Percentiles rank a stretch among this genome's conserved stretches.
phyloP scores from a whole-genome alignment of 1,284 basidiomycete genomes.

The Marasmius tenuissimus region DNA sequence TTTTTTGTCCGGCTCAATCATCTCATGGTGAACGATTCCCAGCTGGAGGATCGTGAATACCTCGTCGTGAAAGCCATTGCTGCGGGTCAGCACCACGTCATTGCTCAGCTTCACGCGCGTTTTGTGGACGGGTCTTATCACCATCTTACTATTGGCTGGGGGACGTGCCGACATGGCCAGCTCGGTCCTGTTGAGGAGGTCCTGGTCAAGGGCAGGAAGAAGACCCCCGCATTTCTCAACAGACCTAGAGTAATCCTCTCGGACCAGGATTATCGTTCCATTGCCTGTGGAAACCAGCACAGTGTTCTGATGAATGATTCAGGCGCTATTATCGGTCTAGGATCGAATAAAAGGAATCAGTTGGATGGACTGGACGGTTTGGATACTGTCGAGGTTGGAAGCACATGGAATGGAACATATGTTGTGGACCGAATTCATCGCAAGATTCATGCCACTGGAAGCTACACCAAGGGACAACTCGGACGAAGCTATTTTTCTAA shows the following conservation, averaged over 20 bases:
- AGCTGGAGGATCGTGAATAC: constrained; percentile 13
- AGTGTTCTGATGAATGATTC: constrained; percentile 55
- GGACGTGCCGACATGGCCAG: constrained; percentile 79
- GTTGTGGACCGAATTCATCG: constrained; percentile 29
- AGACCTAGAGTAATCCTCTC: constrained; percentile 34
- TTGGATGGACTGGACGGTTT: constrained; percentile 41
- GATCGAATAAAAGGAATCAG: constrained; percentile 74
- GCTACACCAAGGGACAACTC: constrained; percentile 71
- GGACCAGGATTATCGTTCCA: constrained; percentile 20
- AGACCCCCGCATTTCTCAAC: constrained; percentile 29
- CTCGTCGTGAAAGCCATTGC: constrained; percentile 43
- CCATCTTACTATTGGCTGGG: constrained; percentile 73
- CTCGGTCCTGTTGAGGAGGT: constrained; percentile 42
- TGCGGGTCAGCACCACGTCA: constrained; percentile 73
- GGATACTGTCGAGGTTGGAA: constrained; percentile 42
- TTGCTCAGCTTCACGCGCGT: constrained; percentile 41
- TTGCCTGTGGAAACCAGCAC: constrained; percentile 72
- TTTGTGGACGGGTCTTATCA: constrained; percentile 22
- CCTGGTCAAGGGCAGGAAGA: constrained; percentile 14
- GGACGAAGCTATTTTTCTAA: constrained; percentile 34
- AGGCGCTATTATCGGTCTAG: constrained; percentile 51
- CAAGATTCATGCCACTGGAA: constrained; percentile 57
- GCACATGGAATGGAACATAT: constrained; percentile 87
- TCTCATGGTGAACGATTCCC: constrained; percentile 27
- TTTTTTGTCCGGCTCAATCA: constrained; percentile 46